phyloP scores from a whole-genome alignment of 2,329 filamentous ascomycete species.

The Alternaria arbusti region DNA sequence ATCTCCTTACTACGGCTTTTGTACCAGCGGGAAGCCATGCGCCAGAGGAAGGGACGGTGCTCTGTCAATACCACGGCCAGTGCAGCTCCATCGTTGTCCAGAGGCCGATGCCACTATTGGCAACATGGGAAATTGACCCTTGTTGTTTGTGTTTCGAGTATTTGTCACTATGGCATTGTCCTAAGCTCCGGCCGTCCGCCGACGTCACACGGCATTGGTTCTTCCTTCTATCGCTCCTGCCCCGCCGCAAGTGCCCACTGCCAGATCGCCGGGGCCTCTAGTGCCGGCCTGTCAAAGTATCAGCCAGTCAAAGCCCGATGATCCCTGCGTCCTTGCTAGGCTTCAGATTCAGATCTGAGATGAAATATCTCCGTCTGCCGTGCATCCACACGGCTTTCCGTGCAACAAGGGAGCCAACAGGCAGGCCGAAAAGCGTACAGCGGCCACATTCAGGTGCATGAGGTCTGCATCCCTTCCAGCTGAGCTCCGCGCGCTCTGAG shows the following conservation, averaged over 20 bases:
- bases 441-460: neutral
- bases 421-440: neutral
- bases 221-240: slow-evolving; percentile 2
- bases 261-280: slow-evolving; percentile 13
- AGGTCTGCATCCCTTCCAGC: neutral
- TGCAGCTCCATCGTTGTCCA: neutral
- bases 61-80: neutral
- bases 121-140: neutral
- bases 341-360: slow-evolving; percentile 5
- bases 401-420: neutral
- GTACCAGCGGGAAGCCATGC: neutral
- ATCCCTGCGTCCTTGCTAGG: neutral
- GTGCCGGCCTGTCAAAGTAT: slow-evolving; percentile 3
- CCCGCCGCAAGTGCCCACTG: slow-evolving; percentile 7
- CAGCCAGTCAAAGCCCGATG: neutral
- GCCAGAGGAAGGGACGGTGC: neutral
- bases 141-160: neutral
- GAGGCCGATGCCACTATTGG: neutral
- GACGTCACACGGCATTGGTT: slow-evolving; percentile 13
- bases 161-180: slow-evolving; percentile 12
- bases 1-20: neutral
- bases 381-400: neutral
- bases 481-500: neutral
- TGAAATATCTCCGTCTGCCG: slow-evolving; percentile 8
- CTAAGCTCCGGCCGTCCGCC: neutral